These are phyloP conservation scores for Harringtonia lauricola DNA, from an alignment of 2,329 filamentous ascomycete species.

Conservation along the genomic window DNA sequence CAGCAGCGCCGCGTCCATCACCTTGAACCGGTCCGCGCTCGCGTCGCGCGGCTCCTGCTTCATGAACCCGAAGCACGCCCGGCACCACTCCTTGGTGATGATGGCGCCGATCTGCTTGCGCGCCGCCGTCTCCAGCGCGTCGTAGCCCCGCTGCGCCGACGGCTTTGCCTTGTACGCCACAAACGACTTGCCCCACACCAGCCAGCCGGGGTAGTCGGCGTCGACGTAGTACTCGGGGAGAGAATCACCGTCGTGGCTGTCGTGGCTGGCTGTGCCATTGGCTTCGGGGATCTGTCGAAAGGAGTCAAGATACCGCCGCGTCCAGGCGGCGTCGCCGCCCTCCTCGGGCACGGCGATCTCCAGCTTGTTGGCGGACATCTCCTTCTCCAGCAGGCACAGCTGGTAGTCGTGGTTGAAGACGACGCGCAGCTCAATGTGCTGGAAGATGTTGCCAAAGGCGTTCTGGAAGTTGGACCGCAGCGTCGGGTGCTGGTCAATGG, in stretches of 20 bases:
- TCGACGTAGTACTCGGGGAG: slow-evolving; percentile 85
- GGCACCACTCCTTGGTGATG: slow-evolving; percentile 76
- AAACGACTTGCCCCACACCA: slow-evolving; percentile 88
- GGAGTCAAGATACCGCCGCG: slow-evolving; percentile 61
- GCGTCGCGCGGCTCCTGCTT: slow-evolving; percentile 20
- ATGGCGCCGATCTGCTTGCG: slow-evolving; percentile 71
- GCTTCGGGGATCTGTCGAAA: slow-evolving; percentile 46
- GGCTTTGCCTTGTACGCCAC: slow-evolving; percentile 67
- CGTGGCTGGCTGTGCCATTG: slow-evolving; percentile 27
- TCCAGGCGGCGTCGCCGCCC: slow-evolving; percentile 68
- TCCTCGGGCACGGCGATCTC: slow-evolving; percentile 51
- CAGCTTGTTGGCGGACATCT: slow-evolving; percentile 67
- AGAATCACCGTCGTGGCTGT: slow-evolving; percentile 12
- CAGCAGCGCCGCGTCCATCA: slow-evolving; percentile 76
- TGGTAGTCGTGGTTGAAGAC: slow-evolving; percentile 78
- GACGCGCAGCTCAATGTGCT: slow-evolving; percentile 77
- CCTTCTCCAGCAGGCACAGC: slow-evolving; percentile 74
- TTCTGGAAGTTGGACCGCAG: slow-evolving; percentile 72
- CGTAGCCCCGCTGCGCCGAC: slow-evolving; percentile 57
- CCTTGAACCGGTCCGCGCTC: slow-evolving; percentile 61
- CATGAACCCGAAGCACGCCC: slow-evolving; percentile 69
- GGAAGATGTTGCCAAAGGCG: slow-evolving; percentile 65
- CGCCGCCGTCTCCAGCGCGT: slow-evolving; percentile 64
- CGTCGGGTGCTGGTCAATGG: slow-evolving; percentile 83
- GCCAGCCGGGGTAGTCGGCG: slow-evolving; percentile 86